A percentile compares a stretch with the other conserved stretches of the same genome.
Conservation (phyloP, 352 stramenopile species). For the Phytopythium litorale region DNA sequence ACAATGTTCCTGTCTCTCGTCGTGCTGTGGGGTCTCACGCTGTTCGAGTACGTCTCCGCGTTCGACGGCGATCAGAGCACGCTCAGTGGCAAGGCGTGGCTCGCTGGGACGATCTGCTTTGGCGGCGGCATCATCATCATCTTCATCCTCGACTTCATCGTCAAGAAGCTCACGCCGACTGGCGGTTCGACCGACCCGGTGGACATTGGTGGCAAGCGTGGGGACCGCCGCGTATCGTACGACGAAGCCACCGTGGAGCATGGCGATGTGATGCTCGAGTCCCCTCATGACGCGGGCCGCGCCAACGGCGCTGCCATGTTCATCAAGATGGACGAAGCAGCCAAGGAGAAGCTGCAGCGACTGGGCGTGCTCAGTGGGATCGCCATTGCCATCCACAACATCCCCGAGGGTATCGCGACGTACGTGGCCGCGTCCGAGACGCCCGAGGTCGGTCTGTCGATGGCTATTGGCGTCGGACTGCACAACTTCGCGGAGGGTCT, state of each 20-base stretch:
- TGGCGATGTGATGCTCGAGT: slow-evolving; percentile 23
- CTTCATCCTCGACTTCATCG: slow-evolving; percentile 39
- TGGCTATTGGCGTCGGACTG: slow-evolving; percentile 93
- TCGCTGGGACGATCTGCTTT: slow-evolving; percentile 80
- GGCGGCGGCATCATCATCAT: slow-evolving; percentile 70
- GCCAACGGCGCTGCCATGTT: slow-evolving; percentile 11
- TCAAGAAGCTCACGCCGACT: slow-evolving; percentile 33
- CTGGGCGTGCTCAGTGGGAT: slow-evolving; percentile 92
- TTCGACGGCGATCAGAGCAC: slow-evolving; percentile 25
- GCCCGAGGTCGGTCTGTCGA: slow-evolving; percentile 78
- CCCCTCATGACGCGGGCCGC: slow-evolving; percentile 14
- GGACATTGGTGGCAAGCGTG: slow-evolving; percentile 9
- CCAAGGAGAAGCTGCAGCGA: slow-evolving; percentile 55
- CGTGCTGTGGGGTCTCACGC: slow-evolving; percentile 45
- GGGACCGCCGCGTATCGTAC: slow-evolving; percentile 10
- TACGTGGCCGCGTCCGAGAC: slow-evolving; percentile 91
- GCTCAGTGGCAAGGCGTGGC: slow-evolving; percentile 42
- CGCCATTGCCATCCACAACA: slow-evolving; percentile 96
- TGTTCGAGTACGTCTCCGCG: slow-evolving; percentile 24
- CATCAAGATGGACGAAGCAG: slow-evolving; percentile 33
- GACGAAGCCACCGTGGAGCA: slow-evolving; percentile 6
- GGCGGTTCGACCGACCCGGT: slow-evolving; percentile 15
- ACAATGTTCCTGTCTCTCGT: slow-evolving; percentile 78
- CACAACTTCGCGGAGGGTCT: slow-evolving; percentile 98
- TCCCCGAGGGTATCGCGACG: slow-evolving; percentile 95